Percentiles rank a stretch among this genome's conserved stretches.
Conservation (phyloP, 345 rosid species). For the Ceriops decandra region DNA sequence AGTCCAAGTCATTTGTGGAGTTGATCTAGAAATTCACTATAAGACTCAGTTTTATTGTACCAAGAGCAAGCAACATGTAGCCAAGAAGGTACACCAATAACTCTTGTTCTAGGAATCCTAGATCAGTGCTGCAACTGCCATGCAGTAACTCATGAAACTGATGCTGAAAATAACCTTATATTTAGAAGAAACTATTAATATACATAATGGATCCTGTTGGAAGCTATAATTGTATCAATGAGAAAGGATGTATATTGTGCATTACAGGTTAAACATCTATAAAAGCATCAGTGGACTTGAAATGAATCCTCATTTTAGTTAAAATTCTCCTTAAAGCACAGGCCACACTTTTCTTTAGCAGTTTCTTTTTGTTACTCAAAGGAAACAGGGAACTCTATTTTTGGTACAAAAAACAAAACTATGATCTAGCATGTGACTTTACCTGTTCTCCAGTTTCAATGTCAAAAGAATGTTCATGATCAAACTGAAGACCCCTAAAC, state of each 20-base stretch:
- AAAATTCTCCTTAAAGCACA: not conserved
- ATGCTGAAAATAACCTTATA: too few relatives aligned
- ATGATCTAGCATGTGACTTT: not conserved
- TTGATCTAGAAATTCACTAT: not conserved
- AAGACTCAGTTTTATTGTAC: not conserved
- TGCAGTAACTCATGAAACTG: too few relatives aligned
- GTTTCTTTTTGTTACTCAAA: not conserved
- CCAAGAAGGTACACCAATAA: too few relatives aligned
- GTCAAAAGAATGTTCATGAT: slow-evolving; percentile 71
- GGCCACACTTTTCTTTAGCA: not conserved
- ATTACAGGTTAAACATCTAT: too few relatives aligned
- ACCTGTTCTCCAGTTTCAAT: slow-evolving; percentile 97
- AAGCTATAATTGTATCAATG: too few relatives aligned
- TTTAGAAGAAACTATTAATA: too few relatives aligned
- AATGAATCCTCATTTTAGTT: too few relatives aligned
- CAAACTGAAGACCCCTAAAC: slow-evolving; percentile 78
- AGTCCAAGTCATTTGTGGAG: not conserved
- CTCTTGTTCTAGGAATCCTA: too few relatives aligned
- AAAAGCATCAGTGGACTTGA: too few relatives aligned
- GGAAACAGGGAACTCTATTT: not conserved
- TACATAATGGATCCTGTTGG: too few relatives aligned
- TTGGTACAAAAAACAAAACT: not conserved
- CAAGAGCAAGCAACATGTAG: not conserved
- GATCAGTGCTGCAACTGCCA: too few relatives aligned
- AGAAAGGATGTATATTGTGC: too few relatives aligned